Base-by-base conservation (phyloP, 2,329 filamentous ascomycete species). In the Hymenoscyphus occultus region DNA sequence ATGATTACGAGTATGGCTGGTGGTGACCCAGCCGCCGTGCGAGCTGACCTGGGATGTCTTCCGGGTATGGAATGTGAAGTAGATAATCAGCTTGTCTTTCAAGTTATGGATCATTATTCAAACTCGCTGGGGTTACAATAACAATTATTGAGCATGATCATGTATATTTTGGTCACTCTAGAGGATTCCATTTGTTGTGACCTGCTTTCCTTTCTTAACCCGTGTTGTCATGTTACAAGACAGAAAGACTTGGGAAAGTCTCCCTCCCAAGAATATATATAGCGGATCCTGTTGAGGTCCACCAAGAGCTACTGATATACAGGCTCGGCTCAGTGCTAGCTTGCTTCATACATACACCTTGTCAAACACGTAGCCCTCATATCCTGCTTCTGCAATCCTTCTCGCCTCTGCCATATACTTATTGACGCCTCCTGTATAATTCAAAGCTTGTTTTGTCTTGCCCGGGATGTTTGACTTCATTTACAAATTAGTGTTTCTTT, bases 71-170 rank as follows among this genome's bases (percentile, higher is more conserved):
- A 81, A 48, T 82, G 78, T 62, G 74, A 78, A 28, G 78, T 81
- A n/a, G 74, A 78, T 60, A 81, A 80, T 68, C 69, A 76, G 1
- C 64, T 76, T 13, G 76, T 80, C 1, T 81, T 80, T 67, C 75
- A 77, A 61, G 74, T 80, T 13, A 79, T 82, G 76, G 79, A 82
- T 65, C 76, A 76, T 59, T 82, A 82, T 68, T 72, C 75, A 5
- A 54, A 54, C 22, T 54, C 48, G 12, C 13, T 22, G 19, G 48
- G 19, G 5, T 28, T 54, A 4, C 48, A 54, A 54, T 54, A 54
- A 54, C 48, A 54, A 28, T 54, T 54, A 54, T 28, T 54, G 48
- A 54, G 19, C 48, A 51, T 51, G 45, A n/a, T 51, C n/a, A 22
- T 22, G 45, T 19, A 51, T 51, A 19, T 22, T 22, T 51, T 4